Base-by-base conservation (phyloP, 176 grass and related monocot genomes). In the Ananas comosus region DNA sequence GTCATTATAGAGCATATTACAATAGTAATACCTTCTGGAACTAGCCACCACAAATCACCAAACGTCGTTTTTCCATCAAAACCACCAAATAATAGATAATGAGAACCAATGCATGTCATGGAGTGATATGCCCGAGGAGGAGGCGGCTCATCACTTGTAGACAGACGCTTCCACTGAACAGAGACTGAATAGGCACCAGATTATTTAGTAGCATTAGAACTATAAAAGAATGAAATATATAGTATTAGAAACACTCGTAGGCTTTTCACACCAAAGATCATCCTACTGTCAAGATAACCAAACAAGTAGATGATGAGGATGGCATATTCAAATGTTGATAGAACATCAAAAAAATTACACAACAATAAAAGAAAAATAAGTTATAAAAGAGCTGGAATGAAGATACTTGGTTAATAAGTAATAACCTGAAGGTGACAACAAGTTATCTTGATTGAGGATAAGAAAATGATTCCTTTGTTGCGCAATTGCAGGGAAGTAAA, bases 1-100 rank as follows among this genome's bases (percentile, higher is more conserved):
- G 13, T 64, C 67, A 33, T 69, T 50, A 17, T 53, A 16, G 58
- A 18, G n/a, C 50, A 72, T n/a, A 51, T 27, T 83, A 51, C 61
- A n/a, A 63, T 65, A 51, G 29, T 21, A 76, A 54, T 88, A 96
- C 89, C 93, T 92, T 91, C 88, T 85, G 86, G 81, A 78, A 96
- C 93, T 73, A 96, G 85, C 93, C 93, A 96, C 93, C 93, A 96
- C 59, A 96, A 77, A 81, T 96, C 93, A 6, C 86, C 86, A 77
- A 96, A 96, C 1, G 93, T 92, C 63, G 83, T 90, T 73, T 96
- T 96, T 64, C 93, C 93, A 80, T 96, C 93, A 83, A 96, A 96
- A 53, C 93, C 93, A 71, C 93, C 93, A 90, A 96, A 96, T 71
- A 96, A 80, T 80, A 96, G 86, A 84, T 89, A 92, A 42, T 79